phyloP scores from a whole-genome alignment of 2,329 filamentous ascomycete genomes.

The Metarhizium humberi region DNA sequence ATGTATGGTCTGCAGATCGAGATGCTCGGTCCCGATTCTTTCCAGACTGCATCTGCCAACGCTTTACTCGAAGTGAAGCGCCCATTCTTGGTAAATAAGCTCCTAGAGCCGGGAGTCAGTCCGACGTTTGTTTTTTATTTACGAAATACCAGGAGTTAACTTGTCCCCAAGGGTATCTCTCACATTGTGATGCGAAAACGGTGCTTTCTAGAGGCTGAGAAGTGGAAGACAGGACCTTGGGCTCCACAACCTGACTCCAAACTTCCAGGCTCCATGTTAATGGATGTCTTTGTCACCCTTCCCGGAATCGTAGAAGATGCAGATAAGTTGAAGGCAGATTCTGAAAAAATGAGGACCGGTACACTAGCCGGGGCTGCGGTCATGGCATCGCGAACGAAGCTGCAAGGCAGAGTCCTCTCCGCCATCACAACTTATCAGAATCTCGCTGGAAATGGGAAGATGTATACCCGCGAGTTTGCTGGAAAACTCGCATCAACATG shows the following conservation, averaged over 20 bases:
- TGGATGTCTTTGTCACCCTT: constrained; percentile 8
- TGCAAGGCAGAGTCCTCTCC: constrained; percentile 2
- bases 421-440: constrained; percentile 2
- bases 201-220: constrained; percentile 3
- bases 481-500: constrained; percentile 3
- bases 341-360: constrained; percentile 1
- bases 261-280: constrained; percentile 5
- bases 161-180: constrained; percentile 1
- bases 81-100: constrained; percentile 3
- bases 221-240: constrained; percentile 6
- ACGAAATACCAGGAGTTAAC: not conserved
- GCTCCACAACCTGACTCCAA: not conserved
- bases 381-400: not conserved
- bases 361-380: not conserved
- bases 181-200: constrained; percentile 6
- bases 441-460: constrained; percentile 6
- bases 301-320: constrained; percentile 5
- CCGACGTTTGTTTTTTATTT: not conserved
- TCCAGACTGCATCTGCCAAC: constrained; percentile 4
- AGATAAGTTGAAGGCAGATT: constrained; percentile 1
- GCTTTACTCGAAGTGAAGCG: constrained; percentile 6
- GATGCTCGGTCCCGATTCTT: constrained; percentile 4
- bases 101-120: not conserved
- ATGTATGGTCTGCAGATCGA: not conserved
- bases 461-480: constrained; percentile 4